A percentile compares a stretch with the other conserved stretches of the same genome.
Evolutionary conservation across 805 yeast genomes (phyloP).

Genomic region (Brettanomyces nanus): DNA sequence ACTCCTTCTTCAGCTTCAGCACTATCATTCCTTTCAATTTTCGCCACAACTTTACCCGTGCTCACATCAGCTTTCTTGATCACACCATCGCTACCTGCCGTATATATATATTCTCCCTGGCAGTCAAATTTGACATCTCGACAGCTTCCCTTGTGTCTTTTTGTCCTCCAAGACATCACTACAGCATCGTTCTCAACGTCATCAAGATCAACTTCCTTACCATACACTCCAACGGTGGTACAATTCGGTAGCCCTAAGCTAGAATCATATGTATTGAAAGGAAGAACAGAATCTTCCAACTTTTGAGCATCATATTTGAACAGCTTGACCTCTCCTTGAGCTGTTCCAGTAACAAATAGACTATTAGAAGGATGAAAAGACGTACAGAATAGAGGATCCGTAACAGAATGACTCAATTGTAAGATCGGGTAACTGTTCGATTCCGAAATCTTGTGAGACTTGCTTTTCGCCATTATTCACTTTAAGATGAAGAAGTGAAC

Average conservation of each 20-base stretch:
- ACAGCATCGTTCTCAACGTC: constrained; percentile 21
- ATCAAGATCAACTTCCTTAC: constrained; percentile 16
- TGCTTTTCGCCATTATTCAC: too few species aligned
- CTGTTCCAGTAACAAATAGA: constrained; percentile 62
- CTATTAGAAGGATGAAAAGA: constrained; percentile 74
- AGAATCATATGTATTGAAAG: constrained; percentile 23
- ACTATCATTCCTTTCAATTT: constrained; percentile 26
- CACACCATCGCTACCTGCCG: constrained; percentile 75
- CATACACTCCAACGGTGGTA: constrained; percentile 1
- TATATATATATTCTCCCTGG: constrained; percentile 35
- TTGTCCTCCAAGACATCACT: constrained; percentile 65
- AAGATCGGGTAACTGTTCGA: constrained; percentile 1
- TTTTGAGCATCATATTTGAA: constrained; percentile 45
- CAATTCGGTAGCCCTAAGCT: constrained; percentile 5
- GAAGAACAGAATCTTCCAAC: constrained; percentile 28
- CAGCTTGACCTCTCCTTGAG: constrained; percentile 68
- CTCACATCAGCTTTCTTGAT: constrained; percentile 64
- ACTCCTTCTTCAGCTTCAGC: too few species aligned
- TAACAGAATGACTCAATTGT: not conserved
- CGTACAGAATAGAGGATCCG: constrained; percentile 64
- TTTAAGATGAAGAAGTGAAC: too few species aligned
- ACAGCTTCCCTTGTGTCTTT: constrained; percentile 85
- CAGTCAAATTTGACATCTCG: constrained; percentile 63
- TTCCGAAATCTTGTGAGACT: not conserved
- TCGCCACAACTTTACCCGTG: constrained; percentile 69